A percentile compares a stretch with the other conserved stretches of the same genome.
These are phyloP conservation scores for Ceratobasidium theobromae DNA, from an alignment of 1,284 basidiomycete species.

Conservation along the genomic window DNA sequence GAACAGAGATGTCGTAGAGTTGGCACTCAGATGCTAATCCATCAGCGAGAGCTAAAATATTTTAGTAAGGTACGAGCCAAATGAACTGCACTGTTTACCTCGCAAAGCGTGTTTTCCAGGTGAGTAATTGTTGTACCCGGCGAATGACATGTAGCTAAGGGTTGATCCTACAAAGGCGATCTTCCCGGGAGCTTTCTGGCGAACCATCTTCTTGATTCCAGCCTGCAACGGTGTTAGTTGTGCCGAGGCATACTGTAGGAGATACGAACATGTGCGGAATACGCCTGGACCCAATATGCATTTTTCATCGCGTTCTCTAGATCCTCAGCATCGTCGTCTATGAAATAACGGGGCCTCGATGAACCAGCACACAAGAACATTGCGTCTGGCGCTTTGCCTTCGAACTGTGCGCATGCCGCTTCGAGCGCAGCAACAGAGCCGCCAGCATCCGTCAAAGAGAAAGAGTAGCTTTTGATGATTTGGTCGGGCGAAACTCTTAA, in stretches of 20 bases:
- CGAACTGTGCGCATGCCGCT: conserved; percentile 56
- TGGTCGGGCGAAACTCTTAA: conserved; percentile 50
- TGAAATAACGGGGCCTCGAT: conserved; percentile 67
- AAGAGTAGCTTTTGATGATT: conserved; percentile 62
- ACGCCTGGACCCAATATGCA: conserved; percentile 72
- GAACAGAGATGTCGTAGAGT: conserved; percentile 77
- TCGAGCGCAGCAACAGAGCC: conserved; percentile 61
- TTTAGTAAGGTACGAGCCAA: conserved; percentile 36
- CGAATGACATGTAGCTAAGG: conserved; percentile 77
- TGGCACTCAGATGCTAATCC: conserved; percentile 79
- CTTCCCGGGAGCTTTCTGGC: conserved; percentile 57
- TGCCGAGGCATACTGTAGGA: neutral
- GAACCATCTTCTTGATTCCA: conserved; percentile 70
- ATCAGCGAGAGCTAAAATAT: conserved; percentile 69
- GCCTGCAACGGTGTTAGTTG: conserved; percentile 55
- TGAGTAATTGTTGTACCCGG: conserved; percentile 84
- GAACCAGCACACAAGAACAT: conserved; percentile 79
- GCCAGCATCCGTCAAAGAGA: conserved; percentile 55
- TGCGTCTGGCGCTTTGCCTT: conserved; percentile 64
- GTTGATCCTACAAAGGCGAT: conserved; percentile 72
- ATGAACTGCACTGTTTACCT: conserved; percentile 52
- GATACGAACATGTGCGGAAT: conserved; percentile 69
- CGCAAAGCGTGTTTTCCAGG: conserved; percentile 89
- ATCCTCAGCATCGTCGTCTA: conserved; percentile 64
- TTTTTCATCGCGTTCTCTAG: conserved; percentile 63